These are phyloP conservation scores for Citrus sinensis DNA, from an alignment of 345 rosid genomes.

Conservation along the genomic window DNA sequence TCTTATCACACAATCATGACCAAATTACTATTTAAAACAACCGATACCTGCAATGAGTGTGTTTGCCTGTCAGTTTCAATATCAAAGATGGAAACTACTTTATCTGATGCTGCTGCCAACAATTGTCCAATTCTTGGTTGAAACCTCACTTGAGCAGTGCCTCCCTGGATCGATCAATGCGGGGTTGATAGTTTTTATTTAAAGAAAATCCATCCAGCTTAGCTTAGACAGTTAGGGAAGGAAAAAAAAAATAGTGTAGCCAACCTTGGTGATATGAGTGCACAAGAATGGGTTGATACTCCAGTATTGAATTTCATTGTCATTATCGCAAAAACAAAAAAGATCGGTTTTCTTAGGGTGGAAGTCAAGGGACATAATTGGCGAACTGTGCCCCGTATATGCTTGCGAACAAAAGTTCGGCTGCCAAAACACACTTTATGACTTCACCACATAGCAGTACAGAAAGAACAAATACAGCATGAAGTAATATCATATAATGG, in stretches of 20 bases:
- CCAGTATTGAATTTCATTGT: conserved; percentile 55
- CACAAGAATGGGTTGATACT: conserved; percentile 46
- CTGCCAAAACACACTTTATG: conserved; percentile 31
- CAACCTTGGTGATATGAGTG: conserved; percentile 48
- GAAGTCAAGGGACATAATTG: conserved; percentile 67
- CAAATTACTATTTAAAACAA: neutral
- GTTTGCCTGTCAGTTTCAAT: conserved; percentile 51
- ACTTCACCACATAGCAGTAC: conserved; percentile 2
- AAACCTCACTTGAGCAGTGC: conserved; percentile 59
- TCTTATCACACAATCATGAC: neutral
- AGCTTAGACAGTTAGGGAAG: neutral
- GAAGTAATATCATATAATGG: neutral
- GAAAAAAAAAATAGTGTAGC: neutral
- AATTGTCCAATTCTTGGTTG: conserved; percentile 58
- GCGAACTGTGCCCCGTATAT: conserved; percentile 46
- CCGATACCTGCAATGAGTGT: conserved; percentile 44
- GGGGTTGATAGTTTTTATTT: neutral
- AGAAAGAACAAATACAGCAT: neutral
- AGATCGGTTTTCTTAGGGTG: conserved; percentile 64
- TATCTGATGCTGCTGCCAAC: conserved; percentile 68
- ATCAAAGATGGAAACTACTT: conserved; percentile 53
- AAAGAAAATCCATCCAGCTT: neutral
- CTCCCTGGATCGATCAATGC: conserved; percentile 35
- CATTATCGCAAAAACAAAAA: conserved; percentile 55
- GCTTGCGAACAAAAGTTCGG: conserved; percentile 45